Conservation (phyloP, 75 land plant species). For the Selaginella tamariscina region DNA sequence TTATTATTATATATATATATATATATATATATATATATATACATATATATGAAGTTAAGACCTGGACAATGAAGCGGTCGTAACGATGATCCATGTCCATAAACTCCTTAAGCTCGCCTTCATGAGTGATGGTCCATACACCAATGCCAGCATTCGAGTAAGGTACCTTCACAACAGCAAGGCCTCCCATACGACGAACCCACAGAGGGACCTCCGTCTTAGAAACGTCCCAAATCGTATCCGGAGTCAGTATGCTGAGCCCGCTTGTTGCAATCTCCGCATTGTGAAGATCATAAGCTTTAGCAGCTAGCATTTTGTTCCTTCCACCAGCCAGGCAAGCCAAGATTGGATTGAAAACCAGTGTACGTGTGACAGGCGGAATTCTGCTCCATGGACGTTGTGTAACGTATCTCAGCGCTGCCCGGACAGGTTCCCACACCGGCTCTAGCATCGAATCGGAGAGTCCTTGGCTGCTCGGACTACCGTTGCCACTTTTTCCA, state of each 20-base stretch:
- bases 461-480: background rate
- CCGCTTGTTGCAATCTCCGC: conserved; percentile 27
- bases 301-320: conserved; percentile 33
- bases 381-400: conserved; percentile 27
- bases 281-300: conserved; percentile 30
- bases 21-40: too few species aligned
- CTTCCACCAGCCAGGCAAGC: conserved; percentile 30
- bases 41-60: background rate
- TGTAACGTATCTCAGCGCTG: conserved; percentile 29
- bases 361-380: conserved; percentile 22
- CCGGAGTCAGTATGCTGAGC: conserved; percentile 22
- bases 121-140: conserved; percentile 29
- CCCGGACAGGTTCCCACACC: conserved; percentile 22
- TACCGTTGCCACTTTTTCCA: background rate
- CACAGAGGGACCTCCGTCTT: conserved; percentile 31
- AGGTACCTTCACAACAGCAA: conserved; percentile 29
- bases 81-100: conserved; percentile 27
- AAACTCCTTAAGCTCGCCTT: conserved; percentile 21
- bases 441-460: background rate
- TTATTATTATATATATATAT: too few species aligned
- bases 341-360: conserved; percentile 27
- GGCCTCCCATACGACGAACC: conserved; percentile 31
- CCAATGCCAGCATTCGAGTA: conserved; percentile 32
- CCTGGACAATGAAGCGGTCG: conserved; percentile 35
- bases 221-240: conserved; percentile 31